A percentile compares a stretch with the other conserved stretches of the same genome.
Conservation (phyloP, 805 yeast genomes). For the Myxozyma vanderwaltii region DNA sequence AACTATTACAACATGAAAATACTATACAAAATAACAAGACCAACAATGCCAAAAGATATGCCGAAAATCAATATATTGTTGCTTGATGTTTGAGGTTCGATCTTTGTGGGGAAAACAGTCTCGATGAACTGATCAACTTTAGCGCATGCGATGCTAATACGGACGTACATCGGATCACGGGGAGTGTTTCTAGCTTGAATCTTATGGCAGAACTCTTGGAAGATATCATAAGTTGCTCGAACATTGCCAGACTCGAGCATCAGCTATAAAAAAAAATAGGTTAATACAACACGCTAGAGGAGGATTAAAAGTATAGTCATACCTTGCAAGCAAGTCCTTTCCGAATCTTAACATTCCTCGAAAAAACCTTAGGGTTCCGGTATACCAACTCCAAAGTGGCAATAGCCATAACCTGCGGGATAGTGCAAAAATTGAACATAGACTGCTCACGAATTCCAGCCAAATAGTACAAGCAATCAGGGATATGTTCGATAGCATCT, state of each 20-base stretch:
- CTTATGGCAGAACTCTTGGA: conserved; percentile 68
- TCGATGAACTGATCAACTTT: conserved; percentile 88
- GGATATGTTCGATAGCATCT: conserved; percentile 75
- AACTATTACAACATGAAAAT: background rate
- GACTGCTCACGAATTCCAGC: conserved; percentile 78
- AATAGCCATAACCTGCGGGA: conserved; percentile 99
- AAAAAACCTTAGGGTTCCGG: conserved; percentile 74
- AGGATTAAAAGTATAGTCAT: background rate
- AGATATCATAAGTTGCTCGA: conserved; percentile 73
- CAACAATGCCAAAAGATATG: conserved; percentile 1
- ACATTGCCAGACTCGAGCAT: conserved; percentile 74
- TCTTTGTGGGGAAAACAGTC: conserved; percentile 34
- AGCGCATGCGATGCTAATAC: conserved; percentile 82
- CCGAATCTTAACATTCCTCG: conserved; percentile 78
- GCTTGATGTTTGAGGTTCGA: background rate
- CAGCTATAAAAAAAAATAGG: conserved; percentile 46
- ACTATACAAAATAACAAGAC: conserved; percentile 2
- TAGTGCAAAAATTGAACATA: conserved; percentile 87
- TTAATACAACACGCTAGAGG: background rate
- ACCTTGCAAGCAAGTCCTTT: conserved; percentile 67
- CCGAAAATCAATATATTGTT: conserved; percentile 1
- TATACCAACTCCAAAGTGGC: conserved; percentile 87
- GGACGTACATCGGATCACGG: conserved; percentile 80
- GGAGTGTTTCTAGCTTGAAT: conserved; percentile 81
- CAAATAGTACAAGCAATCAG: conserved; percentile 73